Evolutionary conservation across 805 yeast genomes (phyloP), one percentile per base, ranked within the genome.

Genomic region (Lipomyces yamanashiensis): DNA sequence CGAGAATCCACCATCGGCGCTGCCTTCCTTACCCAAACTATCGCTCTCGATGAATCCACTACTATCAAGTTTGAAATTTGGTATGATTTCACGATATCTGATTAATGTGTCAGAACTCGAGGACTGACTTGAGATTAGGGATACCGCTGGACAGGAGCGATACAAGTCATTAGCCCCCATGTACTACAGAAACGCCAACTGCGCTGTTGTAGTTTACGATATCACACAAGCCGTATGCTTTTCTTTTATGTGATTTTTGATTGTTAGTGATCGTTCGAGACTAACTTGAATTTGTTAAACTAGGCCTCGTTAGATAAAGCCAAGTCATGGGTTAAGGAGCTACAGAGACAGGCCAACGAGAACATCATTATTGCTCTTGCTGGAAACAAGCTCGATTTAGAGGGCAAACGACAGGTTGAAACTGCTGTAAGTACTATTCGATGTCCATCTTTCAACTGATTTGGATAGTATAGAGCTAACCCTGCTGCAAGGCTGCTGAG

Each of bases 1-100:
- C 84, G 93, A 63, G 90, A 96, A 70, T 89, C 96, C 49, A 95
- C 99, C 1, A 95, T 95, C 60, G 99, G 99, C n/a, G 99, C 99
- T 3, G 99, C 98, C 0, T 95, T 93, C 76, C 82, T 95, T 45
- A 90, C 98, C 17, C 96, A 92, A 74, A 86, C 88, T 10, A 80
- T 89, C 12, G 79, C 79, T 10, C 68, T 85, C 7, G 83, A 79
- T 58, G 69, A 74, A 15, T 73, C 78, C 66, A 76, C 82, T 43
- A 78, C 77, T 44, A 81, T 75, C 63, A 78, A 74, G 74, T 86
- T 76, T 58, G 85, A 82, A 67, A 82, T 82, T 41, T 82, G 85
- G 82, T 72, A 70, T 12, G 73, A 47, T 10, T 15, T 5, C 28
- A 28, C 5, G 28, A 28, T 5, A 28, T 28, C 2, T 28, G 28